Evolutionary conservation across 2,329 filamentous ascomycete species (phyloP), one percentile per base, ranked within the genome.

Genomic region (Microascus cirrosus): DNA sequence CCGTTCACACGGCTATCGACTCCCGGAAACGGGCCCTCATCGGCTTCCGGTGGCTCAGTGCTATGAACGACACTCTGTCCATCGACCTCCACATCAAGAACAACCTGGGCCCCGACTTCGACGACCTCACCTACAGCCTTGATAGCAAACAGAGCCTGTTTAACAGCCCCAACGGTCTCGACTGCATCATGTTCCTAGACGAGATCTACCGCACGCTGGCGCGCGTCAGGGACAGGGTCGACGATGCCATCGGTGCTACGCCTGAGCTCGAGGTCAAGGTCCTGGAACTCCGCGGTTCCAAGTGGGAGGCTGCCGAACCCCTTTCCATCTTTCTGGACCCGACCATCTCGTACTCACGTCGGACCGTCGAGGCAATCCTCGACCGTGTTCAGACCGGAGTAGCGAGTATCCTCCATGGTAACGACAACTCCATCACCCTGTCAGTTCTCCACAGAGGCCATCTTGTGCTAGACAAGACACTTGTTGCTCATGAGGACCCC

Each of bases 401-500:
- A 7, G 70, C 72, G 20, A 74, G 79, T 56, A 71, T 77, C 6
- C 69, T 82, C 25, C 71, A 73, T 54, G 73, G 74, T 25, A 73
- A 77, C 59, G 74, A 77, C 25, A 70, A 74, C 45, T 71, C 74
- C 5, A 69, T 80, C 55, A 76, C 73, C 24, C 68, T 82, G 64
- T 73, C 71, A 2, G 74, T 75, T 7, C 71, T 77, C 61, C 81
- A 81, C 63, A 73, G 78, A 51, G 79, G 79, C 0, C 79, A 82
- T 58, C 71, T 79, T 24, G 71, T 82, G 15, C 60, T 79, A n/a
- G 74, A 79, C 64, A 77, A 77, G 61, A 73, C 73, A 5, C 67
- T 80, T 10, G 69, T 75, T 13, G 71, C 75, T n/a, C 62, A 62
- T 8, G 70, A 72, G 42, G 66, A 63, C 24, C 65, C 28, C 8